These are phyloP conservation scores for Pisolithus orientalis DNA, from an alignment of 768 basidiomycete species.

Conservation along the genomic window DNA sequence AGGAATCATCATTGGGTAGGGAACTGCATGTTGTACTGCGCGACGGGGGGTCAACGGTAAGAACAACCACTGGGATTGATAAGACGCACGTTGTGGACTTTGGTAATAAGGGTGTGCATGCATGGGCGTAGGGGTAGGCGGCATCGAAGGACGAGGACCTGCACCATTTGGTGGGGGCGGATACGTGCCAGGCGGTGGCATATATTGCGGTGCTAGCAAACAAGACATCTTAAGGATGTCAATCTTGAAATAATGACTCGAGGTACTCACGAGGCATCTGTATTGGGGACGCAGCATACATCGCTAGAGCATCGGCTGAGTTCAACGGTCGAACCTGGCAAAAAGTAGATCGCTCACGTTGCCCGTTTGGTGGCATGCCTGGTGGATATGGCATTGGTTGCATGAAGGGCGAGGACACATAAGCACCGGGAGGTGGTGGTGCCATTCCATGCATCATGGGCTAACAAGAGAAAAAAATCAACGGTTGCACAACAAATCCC, in stretches of 20 bases:
- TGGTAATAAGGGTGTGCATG: conserved; percentile 88
- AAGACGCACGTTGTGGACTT: conserved; percentile 71
- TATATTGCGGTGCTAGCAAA: conserved; percentile 61
- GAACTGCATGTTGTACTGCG: conserved; percentile 79
- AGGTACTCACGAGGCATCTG: conserved; percentile 76
- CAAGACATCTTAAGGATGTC: conserved; percentile 4
- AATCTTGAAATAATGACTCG: neutral
- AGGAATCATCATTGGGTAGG: conserved; percentile 88
- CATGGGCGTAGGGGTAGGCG: conserved; percentile 83
- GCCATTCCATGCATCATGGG: conserved; percentile 85
- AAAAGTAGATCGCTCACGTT: conserved; percentile 21
- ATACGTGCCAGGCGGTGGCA: conserved; percentile 74
- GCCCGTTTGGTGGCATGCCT: conserved; percentile 71
- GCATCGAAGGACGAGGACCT: conserved; percentile 81
- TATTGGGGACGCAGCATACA: conserved; percentile 80
- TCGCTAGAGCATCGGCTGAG: conserved; percentile 37
- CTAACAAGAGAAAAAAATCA: conserved; percentile 24
- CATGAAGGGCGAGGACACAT: conserved; percentile 78
- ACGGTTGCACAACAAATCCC: neutral
- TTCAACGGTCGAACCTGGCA: neutral
- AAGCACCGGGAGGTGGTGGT: conserved; percentile 73
- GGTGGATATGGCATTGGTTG: conserved; percentile 82
- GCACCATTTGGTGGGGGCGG: conserved; percentile 74
- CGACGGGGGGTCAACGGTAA: conserved; percentile 21
- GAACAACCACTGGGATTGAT: conserved; percentile 16